Base-by-base conservation (phyloP, 2,329 filamentous ascomycete species). In the Arachnomyces sp. region DNA sequence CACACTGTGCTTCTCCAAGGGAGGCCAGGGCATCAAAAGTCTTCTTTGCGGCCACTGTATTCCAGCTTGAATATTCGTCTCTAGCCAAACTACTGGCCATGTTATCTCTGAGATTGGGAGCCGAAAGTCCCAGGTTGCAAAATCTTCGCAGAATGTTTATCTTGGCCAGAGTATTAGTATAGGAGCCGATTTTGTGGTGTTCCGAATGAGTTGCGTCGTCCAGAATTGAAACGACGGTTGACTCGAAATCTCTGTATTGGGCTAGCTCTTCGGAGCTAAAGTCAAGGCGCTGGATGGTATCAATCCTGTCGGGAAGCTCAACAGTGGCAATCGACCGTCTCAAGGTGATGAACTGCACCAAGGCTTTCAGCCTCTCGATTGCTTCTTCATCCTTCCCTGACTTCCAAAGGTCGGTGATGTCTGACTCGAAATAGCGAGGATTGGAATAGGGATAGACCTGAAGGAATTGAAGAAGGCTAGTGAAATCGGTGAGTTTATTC, bases 331-430 rank as follows among this genome's bases (percentile, higher is more conserved):
- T 96, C 28, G 92, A 72, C 14, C 92, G 85, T 16, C 92, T 83
- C 7, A 98, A 71, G 0, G 92, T 96, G 49, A 98, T 84, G n/a
- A 86, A 92, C 56, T 95, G 86, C 7, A 98, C 89, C 1, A 98
- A 75, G 7, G 95, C 74, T 21, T 90, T 84, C 25, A 98, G 72
- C 57, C 90, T 92, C 2, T 31, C 9, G n/a, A 41, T 36, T 13
- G 62, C 59, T 2, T 96, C 73, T 36, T 93, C 88, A 31, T 86
- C 80, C 0, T 95, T 86, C 31, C 85, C 90, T 15, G 77, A 76
- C 62, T 94, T 95, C 70, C 95, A 94, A 0, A 88, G 88, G 28
- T 78, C 74, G 28, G 92, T 75, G 42, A 98, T 92, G 57, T 84
- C 80, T 42, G 86, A 78, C 3, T 78, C 75, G 58, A 95, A 98